These are phyloP conservation scores for Hypoxylon sp. DNA, from an alignment of 2,329 filamentous ascomycete species.

Conservation along the genomic window DNA sequence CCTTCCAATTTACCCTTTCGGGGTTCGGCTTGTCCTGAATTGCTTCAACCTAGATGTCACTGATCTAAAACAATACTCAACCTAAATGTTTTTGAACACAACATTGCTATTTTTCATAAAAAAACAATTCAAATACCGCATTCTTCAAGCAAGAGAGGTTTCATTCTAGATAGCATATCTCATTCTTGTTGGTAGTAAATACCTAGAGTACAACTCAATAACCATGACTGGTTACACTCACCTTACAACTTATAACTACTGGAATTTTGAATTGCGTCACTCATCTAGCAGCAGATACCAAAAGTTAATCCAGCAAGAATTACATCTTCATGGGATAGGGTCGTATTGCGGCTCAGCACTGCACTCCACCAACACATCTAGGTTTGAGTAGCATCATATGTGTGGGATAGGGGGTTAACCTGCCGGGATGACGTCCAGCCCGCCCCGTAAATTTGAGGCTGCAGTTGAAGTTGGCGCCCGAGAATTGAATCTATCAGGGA, in stretches of 20 bases:
- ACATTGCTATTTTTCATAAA: background rate
- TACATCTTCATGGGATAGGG: background rate
- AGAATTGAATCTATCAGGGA: background rate
- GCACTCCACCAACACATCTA: background rate
- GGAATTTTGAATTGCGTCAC: background rate
- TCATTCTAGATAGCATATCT: too few relatives aligned
- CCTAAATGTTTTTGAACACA: background rate
- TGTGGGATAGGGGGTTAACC: background rate
- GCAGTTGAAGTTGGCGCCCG: background rate
- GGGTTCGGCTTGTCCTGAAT: background rate
- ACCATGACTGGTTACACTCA: too few relatives aligned
- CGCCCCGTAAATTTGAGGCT: background rate
- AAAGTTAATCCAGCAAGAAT: background rate
- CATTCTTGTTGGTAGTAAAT: too few relatives aligned
- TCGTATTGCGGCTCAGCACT: background rate
- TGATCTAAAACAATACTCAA: background rate
- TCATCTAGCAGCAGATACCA: background rate
- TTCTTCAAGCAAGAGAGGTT: too few relatives aligned
- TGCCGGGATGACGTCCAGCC: background rate
- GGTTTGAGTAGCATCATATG: background rate
- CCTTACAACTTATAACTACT: too few relatives aligned
- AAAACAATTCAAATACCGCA: background rate
- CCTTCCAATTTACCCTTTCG: slow-evolving; percentile 1
- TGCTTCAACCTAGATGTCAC: slow-evolving; percentile 2
- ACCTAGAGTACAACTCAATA: too few relatives aligned